Percentiles rank a stretch among this genome's conserved stretches.
phyloP scores from a whole-genome alignment of 148 eudicot species.

The Vaccinium macrocarpon region DNA sequence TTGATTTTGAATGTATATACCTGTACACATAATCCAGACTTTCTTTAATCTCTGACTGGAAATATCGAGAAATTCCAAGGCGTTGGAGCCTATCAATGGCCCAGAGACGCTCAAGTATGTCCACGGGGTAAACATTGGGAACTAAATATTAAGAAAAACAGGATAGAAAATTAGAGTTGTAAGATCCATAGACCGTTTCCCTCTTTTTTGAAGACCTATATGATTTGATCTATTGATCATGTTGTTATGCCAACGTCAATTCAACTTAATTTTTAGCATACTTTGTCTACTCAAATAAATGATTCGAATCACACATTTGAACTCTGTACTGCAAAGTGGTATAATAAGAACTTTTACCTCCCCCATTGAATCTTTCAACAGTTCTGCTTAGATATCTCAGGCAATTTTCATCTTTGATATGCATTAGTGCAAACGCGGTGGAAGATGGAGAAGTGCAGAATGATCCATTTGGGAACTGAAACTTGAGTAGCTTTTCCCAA shows the following conservation, averaged over 20 bases:
- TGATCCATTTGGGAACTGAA: conserved; percentile 77
- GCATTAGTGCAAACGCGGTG: conserved; percentile 87
- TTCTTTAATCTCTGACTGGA: conserved; percentile 39
- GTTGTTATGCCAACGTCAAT: no score
- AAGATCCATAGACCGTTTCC: background rate
- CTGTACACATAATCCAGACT: conserved; percentile 45
- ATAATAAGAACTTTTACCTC: conserved; percentile 46
- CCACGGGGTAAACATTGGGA: conserved; percentile 66
- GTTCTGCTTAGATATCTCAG: conserved; percentile 50
- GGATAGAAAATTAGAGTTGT: background rate
- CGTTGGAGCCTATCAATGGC: conserved; percentile 56
- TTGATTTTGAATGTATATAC: conserved; percentile 21
- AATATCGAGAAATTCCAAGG: conserved; percentile 62
- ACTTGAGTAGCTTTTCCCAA: conserved; percentile 73
- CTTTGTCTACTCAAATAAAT: no score
- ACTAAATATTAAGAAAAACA: conserved; percentile 26
- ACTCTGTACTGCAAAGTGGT: background rate
- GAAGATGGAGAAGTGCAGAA: conserved; percentile 87
- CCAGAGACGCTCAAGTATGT: conserved; percentile 61
- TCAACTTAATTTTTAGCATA: no score
- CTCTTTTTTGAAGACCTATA: no score
- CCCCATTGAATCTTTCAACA: conserved; percentile 67
- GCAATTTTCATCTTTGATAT: conserved; percentile 65
- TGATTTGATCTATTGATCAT: no score
- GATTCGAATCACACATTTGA: no score